These are phyloP conservation scores for Colletotrichum tanaceti DNA, from an alignment of 2,329 filamentous ascomycete genomes.

Conservation along the genomic window DNA sequence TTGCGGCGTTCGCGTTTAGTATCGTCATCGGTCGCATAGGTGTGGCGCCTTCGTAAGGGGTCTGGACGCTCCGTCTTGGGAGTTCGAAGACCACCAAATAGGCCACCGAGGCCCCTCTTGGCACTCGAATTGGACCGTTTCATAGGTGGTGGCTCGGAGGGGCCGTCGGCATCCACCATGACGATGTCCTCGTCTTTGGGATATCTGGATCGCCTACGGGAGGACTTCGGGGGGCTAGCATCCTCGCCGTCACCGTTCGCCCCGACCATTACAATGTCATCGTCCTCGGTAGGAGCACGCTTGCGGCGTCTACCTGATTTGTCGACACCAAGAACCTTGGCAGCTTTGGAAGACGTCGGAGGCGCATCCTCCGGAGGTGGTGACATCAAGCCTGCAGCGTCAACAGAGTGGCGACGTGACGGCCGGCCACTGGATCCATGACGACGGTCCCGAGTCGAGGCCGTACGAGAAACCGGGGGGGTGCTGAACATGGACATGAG, in stretches of 20 bases:
- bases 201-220: constrained; percentile 50
- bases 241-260: constrained; percentile 40
- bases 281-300: constrained; percentile 53
- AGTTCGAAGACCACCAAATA: constrained; percentile 71
- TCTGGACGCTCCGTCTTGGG: constrained; percentile 56
- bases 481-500: constrained; percentile 75
- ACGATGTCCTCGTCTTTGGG: constrained; percentile 54
- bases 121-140: constrained; percentile 53
- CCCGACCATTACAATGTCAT: constrained; percentile 61
- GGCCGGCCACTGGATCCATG: constrained; percentile 66
- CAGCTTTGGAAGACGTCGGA: constrained; percentile 79
- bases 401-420: constrained; percentile 76
- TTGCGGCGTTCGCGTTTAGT: constrained; percentile 51
- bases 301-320: constrained; percentile 53
- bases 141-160: constrained; percentile 47
- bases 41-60: constrained; percentile 60
- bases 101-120: constrained; percentile 66
- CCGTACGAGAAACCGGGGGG: constrained; percentile 74
- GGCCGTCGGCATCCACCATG: constrained; percentile 52
- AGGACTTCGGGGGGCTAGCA: constrained; percentile 43
- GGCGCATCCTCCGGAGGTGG: constrained; percentile 77
- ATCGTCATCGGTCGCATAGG: constrained; percentile 65
- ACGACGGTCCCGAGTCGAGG: constrained; percentile 74
- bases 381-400: constrained; percentile 73
- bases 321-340: constrained; percentile 76